These are phyloP conservation scores for Cymbopogon citratus DNA, from an alignment of 176 grass and related monocot species.

Conservation along the genomic window DNA sequence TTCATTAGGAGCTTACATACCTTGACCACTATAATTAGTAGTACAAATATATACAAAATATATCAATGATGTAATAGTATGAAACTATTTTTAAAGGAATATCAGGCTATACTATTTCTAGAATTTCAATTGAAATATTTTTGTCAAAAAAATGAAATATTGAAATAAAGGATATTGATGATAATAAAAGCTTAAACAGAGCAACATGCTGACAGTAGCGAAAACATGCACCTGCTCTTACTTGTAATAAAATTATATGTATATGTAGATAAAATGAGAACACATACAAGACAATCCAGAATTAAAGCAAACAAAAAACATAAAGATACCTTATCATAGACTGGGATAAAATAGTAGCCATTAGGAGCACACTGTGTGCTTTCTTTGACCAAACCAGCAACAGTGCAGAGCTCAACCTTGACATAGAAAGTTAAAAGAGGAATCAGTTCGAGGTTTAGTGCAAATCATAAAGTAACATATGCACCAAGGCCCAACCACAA, in stretches of 20 bases:
- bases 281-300: background rate
- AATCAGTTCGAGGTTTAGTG: slow-evolving; percentile 12
- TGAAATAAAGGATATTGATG: background rate
- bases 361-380: slow-evolving; percentile 93
- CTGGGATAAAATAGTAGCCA: slow-evolving; percentile 97
- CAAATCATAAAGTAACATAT: background rate
- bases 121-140: background rate
- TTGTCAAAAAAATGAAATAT: no score
- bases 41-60: background rate
- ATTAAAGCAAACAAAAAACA: slow-evolving; percentile 13
- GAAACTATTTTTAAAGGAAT: background rate
- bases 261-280: slow-evolving; percentile 7
- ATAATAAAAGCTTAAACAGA: background rate
- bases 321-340: slow-evolving; percentile 74
- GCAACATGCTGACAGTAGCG: background rate
- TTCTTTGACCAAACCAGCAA: slow-evolving; percentile 89
- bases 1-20: background rate
- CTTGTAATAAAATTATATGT: background rate
- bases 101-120: background rate
- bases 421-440: slow-evolving; percentile 15
- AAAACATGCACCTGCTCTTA: background rate
- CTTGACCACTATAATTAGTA: background rate
- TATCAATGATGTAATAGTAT: background rate
- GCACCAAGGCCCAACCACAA: background rate
- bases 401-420: slow-evolving; percentile 91